Percentiles rank a stretch among this genome's conserved stretches.
phyloP scores from a whole-genome alignment of 139 green algal species.

The Pleodorina starrii region DNA sequence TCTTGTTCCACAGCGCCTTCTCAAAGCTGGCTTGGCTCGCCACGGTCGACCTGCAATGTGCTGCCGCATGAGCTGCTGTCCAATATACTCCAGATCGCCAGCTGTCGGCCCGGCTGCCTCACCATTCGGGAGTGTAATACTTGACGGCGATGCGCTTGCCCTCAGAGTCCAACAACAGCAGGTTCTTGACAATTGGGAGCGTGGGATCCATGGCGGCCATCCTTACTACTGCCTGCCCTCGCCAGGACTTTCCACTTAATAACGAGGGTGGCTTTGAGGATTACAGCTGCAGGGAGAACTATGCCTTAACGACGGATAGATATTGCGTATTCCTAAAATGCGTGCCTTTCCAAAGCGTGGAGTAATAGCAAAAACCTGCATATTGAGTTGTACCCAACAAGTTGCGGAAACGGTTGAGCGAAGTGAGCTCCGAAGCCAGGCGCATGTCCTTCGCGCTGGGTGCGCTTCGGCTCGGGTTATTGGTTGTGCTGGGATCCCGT shows the following conservation, averaged over 20 bases:
- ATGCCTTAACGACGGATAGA: background rate
- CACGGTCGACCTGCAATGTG: constrained; percentile 79
- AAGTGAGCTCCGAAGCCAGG: background rate
- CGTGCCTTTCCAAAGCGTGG: background rate
- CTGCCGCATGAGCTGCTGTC: background rate
- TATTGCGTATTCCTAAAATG: background rate
- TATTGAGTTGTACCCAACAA: background rate
- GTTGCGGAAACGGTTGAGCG: background rate
- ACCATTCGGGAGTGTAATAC: constrained; percentile 96
- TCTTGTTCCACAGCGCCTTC: constrained; percentile 96
- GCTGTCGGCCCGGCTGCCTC: no score
- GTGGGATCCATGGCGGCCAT: constrained; percentile 66
- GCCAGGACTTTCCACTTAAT: background rate
- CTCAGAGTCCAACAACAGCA: constrained; percentile 96
- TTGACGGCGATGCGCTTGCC: constrained; percentile 98
- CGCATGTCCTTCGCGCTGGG: background rate
- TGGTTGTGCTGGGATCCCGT: background rate
- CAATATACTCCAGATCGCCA: background rate
- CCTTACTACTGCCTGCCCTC: constrained; percentile 24
- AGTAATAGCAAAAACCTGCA: background rate
- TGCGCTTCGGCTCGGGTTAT: background rate
- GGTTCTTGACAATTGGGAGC: constrained; percentile 89
- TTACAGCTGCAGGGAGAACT: no score
- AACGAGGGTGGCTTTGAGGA: constrained; percentile 4
- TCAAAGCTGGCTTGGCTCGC: constrained; percentile 92